Base-by-base conservation (phyloP, 108 stramenopile species). In the Aurantiochytrium sp. region DNA sequence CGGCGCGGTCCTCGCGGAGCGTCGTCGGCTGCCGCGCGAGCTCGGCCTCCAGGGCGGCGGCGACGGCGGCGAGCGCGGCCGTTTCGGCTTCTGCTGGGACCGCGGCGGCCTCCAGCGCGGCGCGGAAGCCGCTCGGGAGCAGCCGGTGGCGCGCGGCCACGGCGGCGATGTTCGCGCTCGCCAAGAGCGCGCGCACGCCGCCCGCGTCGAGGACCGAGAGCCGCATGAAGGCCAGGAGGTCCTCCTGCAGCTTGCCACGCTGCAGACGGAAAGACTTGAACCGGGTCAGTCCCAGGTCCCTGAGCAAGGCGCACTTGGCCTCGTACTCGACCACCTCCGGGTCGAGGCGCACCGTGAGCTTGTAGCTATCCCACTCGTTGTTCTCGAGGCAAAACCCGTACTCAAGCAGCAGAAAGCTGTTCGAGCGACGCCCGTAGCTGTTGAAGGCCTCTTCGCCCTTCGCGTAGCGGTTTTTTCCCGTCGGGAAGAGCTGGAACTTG, bases 351-450 rank as follows among this genome's bases (percentile, higher is more conserved):
- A 83, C 45, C 23, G n/a, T 23, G 12, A 83, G n/a, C 51, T 53
- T 53, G 51, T 83, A 83, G 10, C 19, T 53, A 4, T 83, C 94
- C 92, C 93, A 94, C 90, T 91, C 88, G 87, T 95, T 95, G 87
- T 94, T 64, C 55, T 93, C 60, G 60, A 95, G 88, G 19, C 92
- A 51, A 59, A 95, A 95, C 18, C 95, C 95, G 89, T 95, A 95
- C 25, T 94, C 94, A 23, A 95, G 72, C 25, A 94, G 58, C 1
- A 95, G 91, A 59, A 92, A 91, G 8, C 72, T 88, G 91, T 95
- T 95, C 8, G 90, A 29, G 5, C 94, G 59, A 18, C 94, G 92
- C 5, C 95, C 95, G 64, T 95, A 95, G 47, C 92, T 92, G 64
- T 94, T 95, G 59, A 94, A 94, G 0, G 93, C 92, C 87, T 95